Percentiles rank a stretch among this genome's conserved stretches.
Evolutionary conservation across 768 basidiomycete genomes (phyloP).

Genomic region (Boletellus sp.): DNA sequence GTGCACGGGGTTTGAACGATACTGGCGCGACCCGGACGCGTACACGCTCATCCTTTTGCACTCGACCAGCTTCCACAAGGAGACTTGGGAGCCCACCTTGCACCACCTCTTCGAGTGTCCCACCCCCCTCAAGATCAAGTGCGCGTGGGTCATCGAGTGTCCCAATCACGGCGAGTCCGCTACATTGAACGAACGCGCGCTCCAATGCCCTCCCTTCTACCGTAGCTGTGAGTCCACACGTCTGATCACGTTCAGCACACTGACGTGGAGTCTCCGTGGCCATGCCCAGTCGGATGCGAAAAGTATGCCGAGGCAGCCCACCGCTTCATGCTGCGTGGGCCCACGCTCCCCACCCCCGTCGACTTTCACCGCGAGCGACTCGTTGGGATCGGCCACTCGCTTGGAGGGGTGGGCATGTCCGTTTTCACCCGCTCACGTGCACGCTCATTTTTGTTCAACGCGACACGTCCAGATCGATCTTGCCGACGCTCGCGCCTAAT

Average conservation of each 20-base stretch:
- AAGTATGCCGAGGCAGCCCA: slow-evolving; percentile 58
- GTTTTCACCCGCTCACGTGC: slow-evolving; percentile 11
- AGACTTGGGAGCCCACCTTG: slow-evolving; percentile 66
- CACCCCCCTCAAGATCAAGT: slow-evolving; percentile 25
- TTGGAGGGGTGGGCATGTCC: slow-evolving; percentile 64
- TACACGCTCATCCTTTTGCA: slow-evolving; percentile 61
- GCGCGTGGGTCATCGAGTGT: slow-evolving; percentile 65
- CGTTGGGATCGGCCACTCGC: slow-evolving; percentile 64
- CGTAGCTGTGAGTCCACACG: slow-evolving; percentile 40
- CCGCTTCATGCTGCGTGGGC: slow-evolving; percentile 41
- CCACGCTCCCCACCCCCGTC: slow-evolving; percentile 34
- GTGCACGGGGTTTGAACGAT: slow-evolving; percentile 36
- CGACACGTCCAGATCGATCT: slow-evolving; percentile 41
- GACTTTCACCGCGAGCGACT: slow-evolving; percentile 50
- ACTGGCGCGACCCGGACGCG: slow-evolving; percentile 39
- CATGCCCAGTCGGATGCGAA: slow-evolving; percentile 58
- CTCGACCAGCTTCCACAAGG: slow-evolving; percentile 72
- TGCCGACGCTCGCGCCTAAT: slow-evolving; percentile 45
- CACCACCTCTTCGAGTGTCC: slow-evolving; percentile 39
- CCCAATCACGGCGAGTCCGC: slow-evolving; percentile 70
- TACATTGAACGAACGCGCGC: slow-evolving; percentile 44
- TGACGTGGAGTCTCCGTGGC: too few species aligned
- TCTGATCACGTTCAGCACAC: neutral
- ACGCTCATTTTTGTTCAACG: neutral
- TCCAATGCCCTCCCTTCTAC: slow-evolving; percentile 43